Percentiles rank a stretch among this genome's conserved stretches.
phyloP scores from a whole-genome alignment of 2,329 filamentous ascomycete species.

The Ophiostoma sp. region DNA sequence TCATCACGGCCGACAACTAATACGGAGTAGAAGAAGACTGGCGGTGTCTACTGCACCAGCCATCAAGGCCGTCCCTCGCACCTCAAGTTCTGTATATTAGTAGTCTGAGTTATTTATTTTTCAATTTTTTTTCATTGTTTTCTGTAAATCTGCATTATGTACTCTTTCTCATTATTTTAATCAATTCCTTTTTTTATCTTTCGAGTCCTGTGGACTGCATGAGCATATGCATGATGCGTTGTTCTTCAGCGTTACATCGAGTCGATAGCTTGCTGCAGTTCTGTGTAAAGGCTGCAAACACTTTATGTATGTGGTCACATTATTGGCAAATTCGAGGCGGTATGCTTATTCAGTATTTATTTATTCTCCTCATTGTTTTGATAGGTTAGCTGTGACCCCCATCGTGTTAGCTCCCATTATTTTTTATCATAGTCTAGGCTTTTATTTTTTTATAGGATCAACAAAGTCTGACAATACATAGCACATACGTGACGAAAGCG shows the following conservation, averaged over 20 bases:
- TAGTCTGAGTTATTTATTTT: neutral
- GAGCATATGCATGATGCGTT: conserved; percentile 13
- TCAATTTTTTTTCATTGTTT: neutral
- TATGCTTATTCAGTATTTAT: neutral
- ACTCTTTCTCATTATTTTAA: neutral
- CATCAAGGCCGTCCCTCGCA: neutral
- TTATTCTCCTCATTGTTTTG: neutral
- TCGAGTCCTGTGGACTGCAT: neutral
- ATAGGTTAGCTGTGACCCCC: neutral
- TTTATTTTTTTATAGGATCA: neutral
- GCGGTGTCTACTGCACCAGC: neutral
- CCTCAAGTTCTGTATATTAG: no score
- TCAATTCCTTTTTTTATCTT: neutral
- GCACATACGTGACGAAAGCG: neutral
- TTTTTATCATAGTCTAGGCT: neutral
- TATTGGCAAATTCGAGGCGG: neutral
- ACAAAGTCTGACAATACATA: neutral
- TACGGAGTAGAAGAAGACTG: neutral
- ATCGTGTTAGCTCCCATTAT: neutral
- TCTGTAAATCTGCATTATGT: neutral
- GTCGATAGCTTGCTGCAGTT: neutral
- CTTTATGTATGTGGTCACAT: neutral
- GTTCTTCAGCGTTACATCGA: conserved; percentile 11
- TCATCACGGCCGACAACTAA: neutral
- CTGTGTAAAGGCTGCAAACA: neutral